Evolutionary conservation across 176 grass and related monocot species (phyloP), one percentile per base, ranked within the genome.

Genomic region (Panicum miliaceum): DNA sequence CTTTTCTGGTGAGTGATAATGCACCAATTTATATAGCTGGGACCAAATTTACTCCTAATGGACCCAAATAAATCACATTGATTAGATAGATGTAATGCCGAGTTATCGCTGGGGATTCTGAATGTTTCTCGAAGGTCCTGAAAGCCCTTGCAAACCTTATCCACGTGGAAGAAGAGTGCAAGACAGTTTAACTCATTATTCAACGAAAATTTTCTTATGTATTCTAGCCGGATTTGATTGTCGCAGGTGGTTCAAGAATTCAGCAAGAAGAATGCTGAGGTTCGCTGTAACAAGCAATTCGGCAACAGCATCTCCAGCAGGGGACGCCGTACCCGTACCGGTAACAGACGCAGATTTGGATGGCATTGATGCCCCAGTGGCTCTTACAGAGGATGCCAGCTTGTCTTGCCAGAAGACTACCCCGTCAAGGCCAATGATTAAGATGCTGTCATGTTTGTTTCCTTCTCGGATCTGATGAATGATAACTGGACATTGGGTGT

Each of bases 201-300:
- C n/a, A 1, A 78, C 4, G 54, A 64, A 59, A 81, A 26, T 43
- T 12, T 43, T 12, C 0, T 59, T 32, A 51, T 57, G 83, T 10
- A 53, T 64, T 60, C 7, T 13, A 52, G 51, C 32, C 68, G 69
- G 42, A 41, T 81, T 26, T 87, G 79, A 51, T 82, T 40, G 53
- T 71, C 3, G 25, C 80, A 98, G 93, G 96, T 69, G 14, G 96
- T 98, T 62, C 46, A 95, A 82, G 89, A 93, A 84, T 98, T 91
- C 83, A 91, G 81, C 84, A 88, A 73, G 68, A 84, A 68, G 63
- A 87, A 83, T 7, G 16, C 47, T 13, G 84, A 87, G 34, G 34
- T 69, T 74, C 38, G 1, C 40, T 52, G 27, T 20, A 13, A 72
- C 72, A 13, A 84, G 27, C 8, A 11, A 58, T 68, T 46, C 52